These are phyloP conservation scores for Boletellus deceptivus DNA, from an alignment of 1,284 basidiomycete species.

Conservation along the genomic window DNA sequence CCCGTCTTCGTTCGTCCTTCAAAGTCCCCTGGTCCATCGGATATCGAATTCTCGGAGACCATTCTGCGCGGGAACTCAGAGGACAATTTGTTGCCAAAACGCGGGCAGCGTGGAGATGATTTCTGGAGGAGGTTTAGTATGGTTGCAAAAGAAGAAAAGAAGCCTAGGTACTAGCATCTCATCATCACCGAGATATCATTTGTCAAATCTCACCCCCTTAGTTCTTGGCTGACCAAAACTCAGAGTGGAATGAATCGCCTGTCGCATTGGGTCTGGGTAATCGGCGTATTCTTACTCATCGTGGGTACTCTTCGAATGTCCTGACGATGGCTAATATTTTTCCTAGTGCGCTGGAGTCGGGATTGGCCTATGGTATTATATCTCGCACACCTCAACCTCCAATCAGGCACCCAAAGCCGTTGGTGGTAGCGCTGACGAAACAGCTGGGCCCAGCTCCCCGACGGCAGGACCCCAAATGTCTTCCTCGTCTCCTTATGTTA, in stretches of 20 bases:
- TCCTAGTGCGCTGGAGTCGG: slow-evolving; percentile 48
- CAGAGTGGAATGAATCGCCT: slow-evolving; percentile 49
- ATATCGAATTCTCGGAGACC: slow-evolving; percentile 52
- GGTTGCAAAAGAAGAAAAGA: slow-evolving; percentile 69
- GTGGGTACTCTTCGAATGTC: slow-evolving; percentile 33
- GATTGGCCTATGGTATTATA: slow-evolving; percentile 58
- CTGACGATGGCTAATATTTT: neutral
- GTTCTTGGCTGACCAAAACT: slow-evolving; percentile 67
- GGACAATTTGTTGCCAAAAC: slow-evolving; percentile 60
- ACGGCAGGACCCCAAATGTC: slow-evolving; percentile 4
- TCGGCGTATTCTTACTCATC: slow-evolving; percentile 57
- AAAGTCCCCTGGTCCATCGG: slow-evolving; percentile 38
- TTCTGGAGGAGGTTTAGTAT: slow-evolving; percentile 85
- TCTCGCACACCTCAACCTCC: slow-evolving; percentile 48
- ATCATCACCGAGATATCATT: neutral
- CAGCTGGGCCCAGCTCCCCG: slow-evolving; percentile 17
- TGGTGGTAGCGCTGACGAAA: slow-evolving; percentile 64
- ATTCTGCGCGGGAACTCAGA: slow-evolving; percentile 71
- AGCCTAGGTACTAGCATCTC: slow-evolving; percentile 45
- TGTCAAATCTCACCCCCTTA: slow-evolving; percentile 26
- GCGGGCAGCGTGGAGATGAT: slow-evolving; percentile 72
- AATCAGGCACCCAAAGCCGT: slow-evolving; percentile 57
- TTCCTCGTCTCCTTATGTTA: slow-evolving; percentile 30
- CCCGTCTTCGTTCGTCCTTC: slow-evolving; percentile 72
- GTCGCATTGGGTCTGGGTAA: slow-evolving; percentile 67